Evolutionary conservation across 1,284 basidiomycete species (phyloP).

Genomic region (Cutaneotrichosporon sp.): DNA sequence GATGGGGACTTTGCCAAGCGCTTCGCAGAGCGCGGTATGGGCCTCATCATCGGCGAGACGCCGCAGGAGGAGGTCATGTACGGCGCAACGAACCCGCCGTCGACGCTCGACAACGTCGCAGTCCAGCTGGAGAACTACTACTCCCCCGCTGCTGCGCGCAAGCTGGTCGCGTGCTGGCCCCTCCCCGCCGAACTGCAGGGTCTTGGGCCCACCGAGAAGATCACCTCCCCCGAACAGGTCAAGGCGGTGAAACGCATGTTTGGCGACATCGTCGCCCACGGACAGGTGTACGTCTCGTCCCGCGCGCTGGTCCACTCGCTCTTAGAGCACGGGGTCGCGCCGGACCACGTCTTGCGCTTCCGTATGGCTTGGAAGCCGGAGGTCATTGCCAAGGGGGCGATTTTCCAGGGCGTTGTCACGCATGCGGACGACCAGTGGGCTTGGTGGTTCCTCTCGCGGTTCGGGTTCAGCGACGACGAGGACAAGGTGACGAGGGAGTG

Average conservation of each 20-base stretch:
- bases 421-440: slow-evolving; percentile 26
- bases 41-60: slow-evolving; percentile 26
- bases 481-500: slow-evolving; percentile 10
- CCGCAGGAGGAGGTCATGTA: slow-evolving; percentile 26
- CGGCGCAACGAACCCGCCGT: slow-evolving; percentile 24
- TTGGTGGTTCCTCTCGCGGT: slow-evolving; percentile 24
- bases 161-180: slow-evolving; percentile 10
- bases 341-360: slow-evolving; percentile 21
- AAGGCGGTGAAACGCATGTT: slow-evolving; percentile 15
- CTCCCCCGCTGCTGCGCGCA: slow-evolving; percentile 12
- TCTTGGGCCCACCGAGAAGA: not conserved
- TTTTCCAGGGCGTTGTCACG: slow-evolving; percentile 11
- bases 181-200: not conserved
- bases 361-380: slow-evolving; percentile 18
- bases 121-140: slow-evolving; percentile 28
- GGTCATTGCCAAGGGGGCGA: not conserved
- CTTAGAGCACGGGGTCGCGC: slow-evolving; percentile 15
- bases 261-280: slow-evolving; percentile 24
- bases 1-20: slow-evolving; percentile 19
- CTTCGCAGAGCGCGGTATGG: slow-evolving; percentile 21
- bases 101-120: slow-evolving; percentile 8
- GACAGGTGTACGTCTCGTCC: slow-evolving; percentile 23
- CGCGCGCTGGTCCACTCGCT: slow-evolving; percentile 19
- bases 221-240: not conserved
- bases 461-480: slow-evolving; percentile 17